Base-by-base conservation (phyloP, 495 filamentous ascomycete genomes). In the Aspergillus carlsbadensis region DNA sequence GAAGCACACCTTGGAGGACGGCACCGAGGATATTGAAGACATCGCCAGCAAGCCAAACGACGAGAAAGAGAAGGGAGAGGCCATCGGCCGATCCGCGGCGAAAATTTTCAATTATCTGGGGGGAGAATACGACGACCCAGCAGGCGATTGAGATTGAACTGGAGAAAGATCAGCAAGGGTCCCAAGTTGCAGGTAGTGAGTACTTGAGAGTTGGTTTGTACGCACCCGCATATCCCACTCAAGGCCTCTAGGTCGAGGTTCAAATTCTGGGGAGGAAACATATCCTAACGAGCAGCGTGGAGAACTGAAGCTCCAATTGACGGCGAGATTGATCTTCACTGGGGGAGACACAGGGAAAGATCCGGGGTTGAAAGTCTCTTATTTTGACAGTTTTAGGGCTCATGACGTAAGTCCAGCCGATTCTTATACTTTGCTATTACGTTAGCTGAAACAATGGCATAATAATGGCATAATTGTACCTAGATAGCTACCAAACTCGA, bases 51-150 rank as follows among this genome's bases (percentile, higher is more conserved):
- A 96, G 78, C 94, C 94, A 98, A 56, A 95, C 81, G 43, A 92
- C 79, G 60, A 98, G 81, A 71, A 98, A 98, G 24, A 88, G 81
- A 47, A 98, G 81, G 0, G 91, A 96, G 0, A 98, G 81, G 5
- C 91, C 94, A 66, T 97, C 89, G 41, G 92, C 91, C 31, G 89
- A 94, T 59, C 83, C 75, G 34, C 94, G 85, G 49, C 85, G 86
- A 72, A 97, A 96, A 65, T 97, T 97, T 66, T 96, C 91, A 61
- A 96, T 82, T 60, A 98, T 98, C 57, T 98, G 94, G 8, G 94
- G 94, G 0, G 92, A 92, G 77, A 96, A 98, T 35, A 98, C 94
- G 24, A 97, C 91, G 17, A 98, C 87, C 94, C 94, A 98, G 66
- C 92, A 96, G 41, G 92, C 91, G 63, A 98, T 96, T 21, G 90